Evolutionary conservation across 2,329 filamentous ascomycete species (phyloP), one percentile per base, ranked within the genome.

Genomic region (Clonostachys rhizophaga): DNA sequence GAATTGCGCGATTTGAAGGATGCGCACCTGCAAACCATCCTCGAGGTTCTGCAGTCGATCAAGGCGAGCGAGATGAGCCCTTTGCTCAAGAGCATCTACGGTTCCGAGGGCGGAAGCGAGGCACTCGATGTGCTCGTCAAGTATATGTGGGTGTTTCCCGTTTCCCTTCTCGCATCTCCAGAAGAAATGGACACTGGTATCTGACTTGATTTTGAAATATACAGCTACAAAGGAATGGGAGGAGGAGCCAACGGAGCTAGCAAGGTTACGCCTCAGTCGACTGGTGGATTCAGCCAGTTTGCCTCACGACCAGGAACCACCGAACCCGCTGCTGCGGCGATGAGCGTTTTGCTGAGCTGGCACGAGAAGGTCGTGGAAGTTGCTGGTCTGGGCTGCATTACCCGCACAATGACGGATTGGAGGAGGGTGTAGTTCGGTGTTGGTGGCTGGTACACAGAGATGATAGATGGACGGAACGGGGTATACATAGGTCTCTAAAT

Each of bases 311-410:
- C 80, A 8, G 75, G 72, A 24, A 71, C 59, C 9, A 79, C 74
- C 62, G 82, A 86, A 62, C 87, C 89, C 42, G 85, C 89, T 52
- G 88, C 89, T 35, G 86, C 91, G 48, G 87, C 86, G 46, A 97
- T 97, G 94, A 97, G 94, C 63, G 94, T 99, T 45, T 68, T 99
- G 63, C 74, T 99, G 55, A 96, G 91, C 70, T 99, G 94, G 94
- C 94, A 99, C 65, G 94, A 99, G 76, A 99, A 96, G 79, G 81
- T 96, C 52, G 90, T 97, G 5, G 94, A 99, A 61, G 84, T 96
- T 60, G 89, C 91, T 36, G 94, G 94, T 20, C 76, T 91, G 55
- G 94, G 94, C 41, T 90, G 88, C 66, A 94, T 99, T 69, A 89
- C 91, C 52, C 83, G 94, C 58, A 90, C 90, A 55, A 96, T 99